Percentiles rank a stretch among this genome's conserved stretches.
Conservation (phyloP, 2,329 filamentous ascomycete species). For the Fusarium succisae region DNA sequence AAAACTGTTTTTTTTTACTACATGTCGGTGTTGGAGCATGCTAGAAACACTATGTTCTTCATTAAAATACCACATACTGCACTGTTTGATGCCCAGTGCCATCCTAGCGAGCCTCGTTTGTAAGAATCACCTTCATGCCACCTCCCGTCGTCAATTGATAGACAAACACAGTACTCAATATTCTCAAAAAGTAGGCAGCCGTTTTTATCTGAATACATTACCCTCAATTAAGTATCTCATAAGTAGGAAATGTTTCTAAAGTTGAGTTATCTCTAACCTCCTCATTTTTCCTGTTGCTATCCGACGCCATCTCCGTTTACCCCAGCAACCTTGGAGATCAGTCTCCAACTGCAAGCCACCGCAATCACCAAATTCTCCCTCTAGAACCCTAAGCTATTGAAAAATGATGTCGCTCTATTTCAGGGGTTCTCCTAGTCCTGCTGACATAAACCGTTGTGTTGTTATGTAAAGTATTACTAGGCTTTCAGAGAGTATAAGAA, state of each 20-base stretch:
- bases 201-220: too few species aligned
- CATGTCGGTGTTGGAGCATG: background rate
- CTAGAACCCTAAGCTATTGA: background rate
- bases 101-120: background rate
- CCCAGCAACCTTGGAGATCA: background rate
- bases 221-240: too few species aligned
- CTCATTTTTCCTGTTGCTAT: background rate
- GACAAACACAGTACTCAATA: background rate
- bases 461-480: background rate
- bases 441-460: too few species aligned
- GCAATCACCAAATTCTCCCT: background rate
- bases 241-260: background rate
- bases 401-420: background rate
- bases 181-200: background rate
- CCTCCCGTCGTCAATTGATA: background rate
- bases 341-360: background rate
- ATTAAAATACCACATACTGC: too few species aligned
- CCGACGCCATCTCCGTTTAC: background rate
- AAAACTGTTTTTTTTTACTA: too few species aligned
- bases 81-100: background rate
- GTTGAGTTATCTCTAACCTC: background rate
- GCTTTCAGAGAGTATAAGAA: background rate
- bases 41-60: background rate
- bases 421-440: accelerated
- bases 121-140: background rate